A percentile compares a stretch with the other conserved stretches of the same genome.
Conservation (phyloP, 352 stramenopile genomes). For the Phytophthora agathidicida region DNA sequence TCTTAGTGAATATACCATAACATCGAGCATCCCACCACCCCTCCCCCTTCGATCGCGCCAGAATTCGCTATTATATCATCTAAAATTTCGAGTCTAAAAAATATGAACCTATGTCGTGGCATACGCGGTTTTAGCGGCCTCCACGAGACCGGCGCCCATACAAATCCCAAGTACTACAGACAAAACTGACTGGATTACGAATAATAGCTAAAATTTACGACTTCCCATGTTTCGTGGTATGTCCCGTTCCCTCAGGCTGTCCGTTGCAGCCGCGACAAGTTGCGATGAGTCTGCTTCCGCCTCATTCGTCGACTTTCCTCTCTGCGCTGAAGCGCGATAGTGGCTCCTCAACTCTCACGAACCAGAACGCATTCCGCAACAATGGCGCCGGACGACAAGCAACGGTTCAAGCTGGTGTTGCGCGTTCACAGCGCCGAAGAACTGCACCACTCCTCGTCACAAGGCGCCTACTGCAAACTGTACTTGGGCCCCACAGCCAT, state of each 20-base stretch:
- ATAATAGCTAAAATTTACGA: constrained; percentile 1
- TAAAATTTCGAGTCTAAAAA: too few species aligned
- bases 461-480: constrained; percentile 74
- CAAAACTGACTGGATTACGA: too few species aligned
- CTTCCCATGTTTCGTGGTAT: too few species aligned
- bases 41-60: too few species aligned
- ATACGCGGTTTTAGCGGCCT: too few species aligned
- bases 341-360: background rate
- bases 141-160: too few species aligned
- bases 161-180: too few species aligned
- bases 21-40: too few species aligned
- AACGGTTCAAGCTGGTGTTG: constrained; percentile 53
- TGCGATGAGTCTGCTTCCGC: too few species aligned
- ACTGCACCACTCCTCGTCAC: constrained; percentile 52
- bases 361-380: background rate
- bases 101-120: too few species aligned
- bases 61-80: too few species aligned
- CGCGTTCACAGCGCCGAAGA: constrained; percentile 61
- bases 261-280: constrained; percentile 14
- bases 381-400: constrained; percentile 20
- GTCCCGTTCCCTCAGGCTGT: constrained; percentile 14
- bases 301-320: constrained; percentile 32
- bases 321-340: background rate
- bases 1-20: too few species aligned
- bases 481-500: constrained; percentile 60